Evolutionary conservation across 2,329 filamentous ascomycete genomes (phyloP), one percentile per base, ranked within the genome.

Genomic region (Apiospora rasikravindrae): DNA sequence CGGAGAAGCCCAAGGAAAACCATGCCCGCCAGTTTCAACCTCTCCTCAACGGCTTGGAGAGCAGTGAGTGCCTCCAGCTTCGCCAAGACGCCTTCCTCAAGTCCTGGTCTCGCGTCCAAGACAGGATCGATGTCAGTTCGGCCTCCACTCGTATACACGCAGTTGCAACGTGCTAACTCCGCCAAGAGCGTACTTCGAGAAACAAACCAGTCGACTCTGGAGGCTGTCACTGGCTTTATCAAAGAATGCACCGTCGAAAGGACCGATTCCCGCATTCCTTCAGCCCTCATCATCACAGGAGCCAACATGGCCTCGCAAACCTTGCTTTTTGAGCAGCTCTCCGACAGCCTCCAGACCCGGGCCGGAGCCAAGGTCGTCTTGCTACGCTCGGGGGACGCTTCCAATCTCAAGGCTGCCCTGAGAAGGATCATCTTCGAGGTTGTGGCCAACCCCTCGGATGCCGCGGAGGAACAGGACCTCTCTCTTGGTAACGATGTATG

Each of bases 221-320:
- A 87, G 42, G 84, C 90, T 70, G 89, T 93, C 13, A 84, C 86
- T 10, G 80, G 80, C 0, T 93, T 93, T 80, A 82, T 92, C 13
- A 26, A 45, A 2, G 40, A 44, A 33, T 44, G 40, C 19, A 33
- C 44, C 24, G 42, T 45, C 13, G 40, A 68, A 33, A 22, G 4
- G 37, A 45, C 66, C 40, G 40, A n/a, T 19, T 68, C 66, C 13
- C 40, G 66, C 78, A 88, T 94, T 51, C 90, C 92, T 0, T 88
- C 92, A 10, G 92, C 89, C 2, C 91, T 96, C 75, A 90, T 96
- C 76, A 88, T 94, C 72, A 93, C 93, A 11, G 94, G 94, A 0
- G 92, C 94, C 10, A 94, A 94, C 75, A 92, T 95, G 76, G 91
- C 93, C 47, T 92, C 92, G 1, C 92, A 95, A 80, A 89, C 90